Evolutionary conservation across 2,329 filamentous ascomycete genomes (phyloP).

Genomic region (Fusarium palustre): DNA sequence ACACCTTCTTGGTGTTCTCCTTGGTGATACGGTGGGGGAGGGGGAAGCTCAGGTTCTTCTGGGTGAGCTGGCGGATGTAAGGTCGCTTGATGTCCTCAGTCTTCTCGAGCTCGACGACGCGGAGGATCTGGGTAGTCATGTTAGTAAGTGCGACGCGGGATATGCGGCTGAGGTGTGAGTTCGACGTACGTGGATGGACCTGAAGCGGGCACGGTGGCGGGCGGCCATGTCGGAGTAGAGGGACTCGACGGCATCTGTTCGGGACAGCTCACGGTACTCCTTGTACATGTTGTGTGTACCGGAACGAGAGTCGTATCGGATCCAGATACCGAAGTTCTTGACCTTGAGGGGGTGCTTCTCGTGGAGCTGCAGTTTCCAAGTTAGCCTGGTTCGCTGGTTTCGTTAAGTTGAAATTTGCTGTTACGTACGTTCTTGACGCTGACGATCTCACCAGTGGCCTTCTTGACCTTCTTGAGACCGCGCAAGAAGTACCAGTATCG

Average conservation of each 20-base stretch:
- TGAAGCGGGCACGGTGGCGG: slow-evolving; percentile 95
- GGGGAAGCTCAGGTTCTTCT: slow-evolving; percentile 97
- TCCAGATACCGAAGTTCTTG: slow-evolving; percentile 99
- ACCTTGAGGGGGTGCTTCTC: slow-evolving; percentile 99
- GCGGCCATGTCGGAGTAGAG: slow-evolving; percentile 99
- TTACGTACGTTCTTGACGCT: slow-evolving; percentile 89
- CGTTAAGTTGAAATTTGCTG: background rate
- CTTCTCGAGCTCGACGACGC: slow-evolving; percentile 98
- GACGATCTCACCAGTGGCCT: slow-evolving; percentile 99
- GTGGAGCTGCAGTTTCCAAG: slow-evolving; percentile 75
- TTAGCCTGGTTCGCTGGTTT: background rate
- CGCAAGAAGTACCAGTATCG: slow-evolving; percentile 99
- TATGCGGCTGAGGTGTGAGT: background rate
- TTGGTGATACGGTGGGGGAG: slow-evolving; percentile 95
- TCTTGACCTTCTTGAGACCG: slow-evolving; percentile 99
- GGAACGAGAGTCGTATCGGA: slow-evolving; percentile 99
- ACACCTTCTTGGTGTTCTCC: slow-evolving; percentile 87
- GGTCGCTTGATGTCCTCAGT: slow-evolving; percentile 93
- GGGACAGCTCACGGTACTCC: slow-evolving; percentile 99
- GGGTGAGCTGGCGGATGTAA: slow-evolving; percentile 98
- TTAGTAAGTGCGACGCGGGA: slow-evolving; percentile 10
- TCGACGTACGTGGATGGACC: slow-evolving; percentile 93
- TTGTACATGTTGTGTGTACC: slow-evolving; percentile 99
- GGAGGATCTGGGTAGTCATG: slow-evolving; percentile 78
- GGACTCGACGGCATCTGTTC: slow-evolving; percentile 93